Base-by-base conservation (phyloP, 306 rosid genomes). In the Malus asiatica region DNA sequence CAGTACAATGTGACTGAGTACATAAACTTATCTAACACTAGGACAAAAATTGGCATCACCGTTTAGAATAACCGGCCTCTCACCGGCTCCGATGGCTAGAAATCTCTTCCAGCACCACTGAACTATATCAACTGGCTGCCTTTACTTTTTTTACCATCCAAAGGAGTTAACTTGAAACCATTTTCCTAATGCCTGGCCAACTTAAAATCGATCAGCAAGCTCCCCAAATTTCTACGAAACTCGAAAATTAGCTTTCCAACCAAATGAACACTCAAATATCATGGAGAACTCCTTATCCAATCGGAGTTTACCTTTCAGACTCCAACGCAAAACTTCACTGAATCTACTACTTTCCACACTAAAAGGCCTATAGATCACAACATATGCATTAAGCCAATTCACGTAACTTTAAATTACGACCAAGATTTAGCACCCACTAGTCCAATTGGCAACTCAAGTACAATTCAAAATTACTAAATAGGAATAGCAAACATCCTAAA, bases 291-390 rank as follows among this genome's bases (percentile, higher is more conserved):
- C 30, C 60, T 4, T 19, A 55, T 67, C 27, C 72, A 46, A 29
- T 52, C 11, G n/a, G 19, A 75, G 72, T 53, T 14, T 30, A 73
- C 66, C 51, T 11, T 44, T 58, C 72, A 40, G 27, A 25, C 45
- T 61, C 59, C 68, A 69, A 19, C 33, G 52, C 72, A 69, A 75
- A 69, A 20, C 42, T 53, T n/a, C 77, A 75, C 68, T 44, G 20
- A 48, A 59, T 68, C 68, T 67, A 61, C 65, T 22, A 46, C 70
- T 19, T 78, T 13, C 30, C 27, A 32, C 30, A 33, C 59, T 45
- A 45, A 45, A 53, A 61, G 45, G 48, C 66, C 52, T 25, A 51
- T 35, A 62, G 38, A 75, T 80, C 73, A 22, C 22, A 33, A 57
- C 13, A 70, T 61, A 42, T 3, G 40, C 20, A 25, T 66, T 66